A percentile compares a stretch with the other conserved stretches of the same genome.
These are phyloP conservation scores for Phyllosticta citribraziliensis DNA, from an alignment of 2,329 filamentous ascomycete genomes.

Conservation along the genomic window DNA sequence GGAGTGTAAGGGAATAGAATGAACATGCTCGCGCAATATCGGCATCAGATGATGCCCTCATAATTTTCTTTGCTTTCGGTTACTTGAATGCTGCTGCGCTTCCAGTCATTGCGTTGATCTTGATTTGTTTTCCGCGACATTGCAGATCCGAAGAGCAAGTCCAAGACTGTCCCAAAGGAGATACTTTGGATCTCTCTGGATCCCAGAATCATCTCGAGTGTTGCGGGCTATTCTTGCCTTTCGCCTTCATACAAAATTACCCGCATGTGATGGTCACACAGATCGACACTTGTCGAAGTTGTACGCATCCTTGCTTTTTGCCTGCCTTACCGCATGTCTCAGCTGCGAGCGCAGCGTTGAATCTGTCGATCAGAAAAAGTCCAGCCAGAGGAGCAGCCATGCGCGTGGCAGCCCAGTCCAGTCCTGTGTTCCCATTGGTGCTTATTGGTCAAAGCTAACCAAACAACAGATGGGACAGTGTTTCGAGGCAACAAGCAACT, in stretches of 20 bases:
- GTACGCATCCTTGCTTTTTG: not conserved
- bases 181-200: not conserved
- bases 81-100: not conserved
- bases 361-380: not conserved
- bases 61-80: not conserved
- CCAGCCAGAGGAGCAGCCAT: not conserved
- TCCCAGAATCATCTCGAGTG: not conserved
- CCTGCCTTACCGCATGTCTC: not conserved
- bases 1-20: slow-evolving; percentile 6
- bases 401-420: not conserved
- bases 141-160: not conserved
- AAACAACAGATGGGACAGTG: not conserved
- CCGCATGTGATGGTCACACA: not conserved
- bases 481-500: not conserved
- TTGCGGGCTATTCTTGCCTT: not conserved
- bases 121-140: not conserved
- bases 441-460: not conserved
- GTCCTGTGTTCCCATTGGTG: not conserved
- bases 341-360: not conserved
- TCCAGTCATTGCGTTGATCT: not conserved
- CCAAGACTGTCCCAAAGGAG: not conserved
- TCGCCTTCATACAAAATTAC: not conserved
- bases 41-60: not conserved
- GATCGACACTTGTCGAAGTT: not conserved
- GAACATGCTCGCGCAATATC: slow-evolving; percentile 7